phyloP scores from a whole-genome alignment of 441 rosid species.

The Erysimum cheiri region DNA sequence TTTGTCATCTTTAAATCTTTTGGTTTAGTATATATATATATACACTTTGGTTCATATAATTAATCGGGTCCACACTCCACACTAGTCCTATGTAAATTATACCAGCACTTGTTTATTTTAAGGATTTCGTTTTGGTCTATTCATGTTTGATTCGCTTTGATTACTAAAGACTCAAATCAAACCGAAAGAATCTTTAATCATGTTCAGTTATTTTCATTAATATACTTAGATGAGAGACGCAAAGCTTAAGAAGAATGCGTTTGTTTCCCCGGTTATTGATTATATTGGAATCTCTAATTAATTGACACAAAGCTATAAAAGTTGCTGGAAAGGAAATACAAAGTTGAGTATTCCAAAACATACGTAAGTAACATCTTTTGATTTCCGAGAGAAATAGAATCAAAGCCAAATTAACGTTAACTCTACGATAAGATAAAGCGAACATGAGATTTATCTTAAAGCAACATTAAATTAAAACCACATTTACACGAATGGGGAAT shows the following conservation, averaged over 20 bases:
- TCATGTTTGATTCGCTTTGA: neutral
- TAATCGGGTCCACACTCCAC: neutral
- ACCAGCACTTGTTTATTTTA: neutral
- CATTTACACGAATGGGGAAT: constrained; percentile 35
- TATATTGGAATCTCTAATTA: neutral
- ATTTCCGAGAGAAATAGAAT: constrained; percentile 17
- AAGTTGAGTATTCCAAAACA: neutral
- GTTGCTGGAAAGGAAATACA: constrained; percentile 6
- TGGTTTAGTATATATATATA: too few species aligned
- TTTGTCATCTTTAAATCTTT: neutral
- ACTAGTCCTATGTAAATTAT: neutral
- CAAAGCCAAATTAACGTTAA: constrained; percentile 29
- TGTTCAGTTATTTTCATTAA: neutral
- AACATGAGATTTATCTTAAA: constrained; percentile 29
- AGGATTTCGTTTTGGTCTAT: neutral
- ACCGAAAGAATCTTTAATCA: neutral
- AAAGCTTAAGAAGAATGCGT: neutral
- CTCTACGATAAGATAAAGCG: constrained; percentile 38
- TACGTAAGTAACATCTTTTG: constrained; percentile 19
- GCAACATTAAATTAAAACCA: constrained; percentile 38
- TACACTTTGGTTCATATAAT: neutral
- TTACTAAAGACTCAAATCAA: neutral
- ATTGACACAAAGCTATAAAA: neutral
- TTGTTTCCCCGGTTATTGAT: neutral
- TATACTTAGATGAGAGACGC: neutral